phyloP scores from a whole-genome alignment of 306 rosid species.

The peach (Prunus persica) region Prunus_persica_NCBIv2 NC_034015.1:11978001-11978500 shows the following conservation, averaged over 20 bases:
- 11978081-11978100: background rate
- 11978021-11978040: background rate
- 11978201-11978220: constrained; percentile 59
- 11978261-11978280: constrained; percentile 1
- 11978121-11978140: background rate
- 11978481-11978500: background rate
- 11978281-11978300: constrained; percentile 1
- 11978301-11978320: background rate
- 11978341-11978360: background rate
- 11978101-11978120: background rate
- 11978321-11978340: background rate
- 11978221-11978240: constrained; percentile 59
- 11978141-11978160: constrained; percentile 55
- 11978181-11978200: constrained; percentile 74
- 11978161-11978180: constrained; percentile 64
- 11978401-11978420: background rate
- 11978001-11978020: background rate
- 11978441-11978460: background rate
- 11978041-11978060: background rate
- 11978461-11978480: background rate
- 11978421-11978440: background rate
- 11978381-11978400: background rate
- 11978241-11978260: constrained; percentile 19
- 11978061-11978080: background rate
- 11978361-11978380: background rate